Evolutionary conservation across 2,329 filamentous ascomycete species (phyloP).

Genomic region (Lomentospora prolificans): DNA sequence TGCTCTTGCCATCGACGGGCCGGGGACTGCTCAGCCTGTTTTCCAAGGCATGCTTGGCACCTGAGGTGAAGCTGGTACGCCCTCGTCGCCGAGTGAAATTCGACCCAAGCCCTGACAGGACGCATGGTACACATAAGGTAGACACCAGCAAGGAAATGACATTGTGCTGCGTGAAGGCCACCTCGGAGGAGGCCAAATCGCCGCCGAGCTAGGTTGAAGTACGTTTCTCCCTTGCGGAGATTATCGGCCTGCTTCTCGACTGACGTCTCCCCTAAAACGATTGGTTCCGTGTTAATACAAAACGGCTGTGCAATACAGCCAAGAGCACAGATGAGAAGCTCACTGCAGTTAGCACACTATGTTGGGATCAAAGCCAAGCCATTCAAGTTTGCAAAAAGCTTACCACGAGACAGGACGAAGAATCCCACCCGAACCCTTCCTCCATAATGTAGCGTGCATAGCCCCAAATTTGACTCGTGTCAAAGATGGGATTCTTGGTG

Average conservation of each 20-base stretch:
- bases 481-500: constrained; percentile 26
- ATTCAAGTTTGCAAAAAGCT: neutral
- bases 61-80: constrained; percentile 4
- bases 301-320: neutral
- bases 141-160: constrained; percentile 9
- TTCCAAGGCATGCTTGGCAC: neutral
- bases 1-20: neutral
- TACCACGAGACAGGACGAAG: constrained; percentile 20
- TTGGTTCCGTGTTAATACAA: neutral
- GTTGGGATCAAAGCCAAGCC: neutral
- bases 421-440: constrained; percentile 22
- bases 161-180: constrained; percentile 1
- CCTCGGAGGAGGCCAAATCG: constrained; percentile 3
- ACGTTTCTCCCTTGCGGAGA: constrained; percentile 5
- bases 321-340: neutral
- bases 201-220: constrained; percentile 3
- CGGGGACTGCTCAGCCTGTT: neutral
- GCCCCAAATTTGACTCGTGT: constrained; percentile 17
- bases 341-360: neutral
- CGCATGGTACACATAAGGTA: constrained; percentile 10
- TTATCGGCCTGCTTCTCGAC: neutral
- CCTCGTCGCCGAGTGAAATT: constrained; percentile 1
- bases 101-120: constrained; percentile 5
- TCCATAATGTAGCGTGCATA: constrained; percentile 16
- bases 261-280: neutral